Evolutionary conservation across 2,329 filamentous ascomycete species (phyloP).

Genomic region (Phyllosticta ampelicida): DNA sequence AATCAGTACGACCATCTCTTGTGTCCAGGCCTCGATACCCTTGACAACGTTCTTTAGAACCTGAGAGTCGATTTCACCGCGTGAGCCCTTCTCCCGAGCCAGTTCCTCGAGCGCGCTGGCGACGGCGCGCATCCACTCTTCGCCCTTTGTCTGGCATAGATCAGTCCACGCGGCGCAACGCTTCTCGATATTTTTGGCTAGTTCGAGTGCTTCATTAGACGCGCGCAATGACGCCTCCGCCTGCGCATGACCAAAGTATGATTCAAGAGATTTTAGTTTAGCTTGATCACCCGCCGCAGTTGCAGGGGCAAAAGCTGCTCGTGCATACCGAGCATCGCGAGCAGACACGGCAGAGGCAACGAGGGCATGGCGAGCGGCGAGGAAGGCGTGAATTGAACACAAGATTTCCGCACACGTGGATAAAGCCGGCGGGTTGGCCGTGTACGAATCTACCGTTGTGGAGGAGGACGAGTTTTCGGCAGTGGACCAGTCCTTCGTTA

Average conservation of each 20-base stretch:
- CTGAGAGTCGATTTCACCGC: not conserved
- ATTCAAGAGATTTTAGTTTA: conserved; percentile 38
- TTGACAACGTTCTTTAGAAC: not conserved
- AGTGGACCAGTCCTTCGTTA: conserved; percentile 6
- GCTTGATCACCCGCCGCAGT: conserved; percentile 42
- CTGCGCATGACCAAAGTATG: conserved; percentile 39
- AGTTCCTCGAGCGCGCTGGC: conserved; percentile 32
- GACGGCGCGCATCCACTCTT: conserved; percentile 40
- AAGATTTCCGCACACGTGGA: conserved; percentile 31
- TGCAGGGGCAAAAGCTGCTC: conserved; percentile 41
- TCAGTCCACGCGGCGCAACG: conserved; percentile 41
- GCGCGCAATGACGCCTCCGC: conserved; percentile 40
- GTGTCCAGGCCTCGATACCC: not conserved
- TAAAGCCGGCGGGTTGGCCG: conserved; percentile 17
- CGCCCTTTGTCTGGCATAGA: conserved; percentile 40
- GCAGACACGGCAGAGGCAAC: conserved; percentile 41
- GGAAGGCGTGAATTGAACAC: conserved; percentile 35
- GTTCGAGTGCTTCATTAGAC: conserved; percentile 37
- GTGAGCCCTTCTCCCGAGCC: conserved; percentile 5
- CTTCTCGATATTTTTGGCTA: conserved; percentile 40
- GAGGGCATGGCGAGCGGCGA: conserved; percentile 40
- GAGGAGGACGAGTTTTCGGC: conserved; percentile 13
- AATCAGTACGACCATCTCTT: conserved; percentile 10
- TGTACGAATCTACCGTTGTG: conserved; percentile 25
- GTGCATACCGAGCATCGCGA: conserved; percentile 44